Percentiles rank a stretch among this genome's conserved stretches.
These are phyloP conservation scores for Jamesozyma gamospora DNA, from an alignment of 805 yeast genomes.

Conservation along the genomic window DNA sequence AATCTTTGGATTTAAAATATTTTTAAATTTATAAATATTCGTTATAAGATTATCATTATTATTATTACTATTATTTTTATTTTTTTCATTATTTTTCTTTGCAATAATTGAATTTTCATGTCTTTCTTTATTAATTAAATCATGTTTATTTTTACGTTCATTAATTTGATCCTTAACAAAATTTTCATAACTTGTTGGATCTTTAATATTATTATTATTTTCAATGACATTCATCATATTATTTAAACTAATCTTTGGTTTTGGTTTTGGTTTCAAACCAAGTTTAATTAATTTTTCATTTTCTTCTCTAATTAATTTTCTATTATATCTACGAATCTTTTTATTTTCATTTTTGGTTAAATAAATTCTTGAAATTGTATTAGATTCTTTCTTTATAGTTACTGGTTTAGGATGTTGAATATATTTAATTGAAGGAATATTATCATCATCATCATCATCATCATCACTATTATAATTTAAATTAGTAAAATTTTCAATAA, in stretches of 20 bases:
- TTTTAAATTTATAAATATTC: slow-evolving; percentile 48
- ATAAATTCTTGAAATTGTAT: slow-evolving; percentile 38
- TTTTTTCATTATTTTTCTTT: slow-evolving; percentile 5
- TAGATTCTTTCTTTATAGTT: slow-evolving; percentile 33
- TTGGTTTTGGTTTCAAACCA: slow-evolving; percentile 81
- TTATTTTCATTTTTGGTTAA: slow-evolving; percentile 72
- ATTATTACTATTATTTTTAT: not conserved
- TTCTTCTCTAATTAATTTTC: slow-evolving; percentile 55
- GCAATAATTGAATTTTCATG: slow-evolving; percentile 25
- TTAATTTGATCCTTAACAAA: slow-evolving; percentile 60
- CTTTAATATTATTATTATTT: slow-evolving; percentile 75
- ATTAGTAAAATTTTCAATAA: slow-evolving; percentile 27
- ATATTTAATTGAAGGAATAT: slow-evolving; percentile 49
- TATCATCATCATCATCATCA: slow-evolving; percentile 26
- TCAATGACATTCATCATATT: slow-evolving; percentile 74
- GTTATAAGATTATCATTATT: slow-evolving; percentile 7
- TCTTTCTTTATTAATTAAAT: slow-evolving; percentile 49
- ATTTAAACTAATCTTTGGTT: slow-evolving; percentile 75
- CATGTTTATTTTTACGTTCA: slow-evolving; percentile 50
- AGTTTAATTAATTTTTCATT: slow-evolving; percentile 66
- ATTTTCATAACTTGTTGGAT: slow-evolving; percentile 81
- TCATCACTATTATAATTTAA: slow-evolving; percentile 18
- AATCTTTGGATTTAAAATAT: slow-evolving; percentile 54
- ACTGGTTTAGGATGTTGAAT: slow-evolving; percentile 76
- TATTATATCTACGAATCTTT: slow-evolving; percentile 57